Evolutionary conservation across 225 moss, liverwort and hornwort species (phyloP).

Genomic region (Antitrichia curtipendula): DNA sequence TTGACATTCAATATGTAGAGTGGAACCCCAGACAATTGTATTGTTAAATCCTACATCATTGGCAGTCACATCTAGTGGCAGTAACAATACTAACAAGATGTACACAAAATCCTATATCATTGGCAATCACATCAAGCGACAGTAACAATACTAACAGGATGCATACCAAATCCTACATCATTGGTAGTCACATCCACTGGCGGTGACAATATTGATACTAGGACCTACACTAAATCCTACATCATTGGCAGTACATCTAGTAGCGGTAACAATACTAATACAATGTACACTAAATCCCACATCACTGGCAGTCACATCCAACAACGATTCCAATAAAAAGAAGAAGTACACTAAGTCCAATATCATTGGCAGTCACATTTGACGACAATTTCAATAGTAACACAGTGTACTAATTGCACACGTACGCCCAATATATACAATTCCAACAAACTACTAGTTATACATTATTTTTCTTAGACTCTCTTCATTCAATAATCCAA

Average conservation of each 20-base stretch:
- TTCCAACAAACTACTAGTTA: rapidly evolving
- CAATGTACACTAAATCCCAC: not conserved
- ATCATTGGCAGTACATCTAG: rapidly evolving
- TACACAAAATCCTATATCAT: not conserved
- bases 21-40: too few species aligned
- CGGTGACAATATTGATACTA: rapidly evolving
- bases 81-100: rapidly evolving
- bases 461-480: too few species aligned
- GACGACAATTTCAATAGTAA: rapidly evolving
- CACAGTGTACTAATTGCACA: rapidly evolving
- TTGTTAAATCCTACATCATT: too few species aligned
- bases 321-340: rapidly evolving
- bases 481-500: not conserved
- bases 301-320: not conserved
- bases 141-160: rapidly evolving
- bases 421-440: rapidly evolving
- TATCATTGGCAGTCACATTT: rapidly evolving
- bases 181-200: rapidly evolving
- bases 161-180: too few species aligned
- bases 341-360: not conserved
- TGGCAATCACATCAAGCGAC: rapidly evolving
- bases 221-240: rapidly evolving
- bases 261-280: rapidly evolving
- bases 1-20: not conserved
- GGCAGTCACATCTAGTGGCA: rapidly evolving